A percentile compares a stretch with the other conserved stretches of the same genome.
Evolutionary conservation across 2,329 filamentous ascomycete species (phyloP).

Genomic region (Aspergillus flavus): DNA sequence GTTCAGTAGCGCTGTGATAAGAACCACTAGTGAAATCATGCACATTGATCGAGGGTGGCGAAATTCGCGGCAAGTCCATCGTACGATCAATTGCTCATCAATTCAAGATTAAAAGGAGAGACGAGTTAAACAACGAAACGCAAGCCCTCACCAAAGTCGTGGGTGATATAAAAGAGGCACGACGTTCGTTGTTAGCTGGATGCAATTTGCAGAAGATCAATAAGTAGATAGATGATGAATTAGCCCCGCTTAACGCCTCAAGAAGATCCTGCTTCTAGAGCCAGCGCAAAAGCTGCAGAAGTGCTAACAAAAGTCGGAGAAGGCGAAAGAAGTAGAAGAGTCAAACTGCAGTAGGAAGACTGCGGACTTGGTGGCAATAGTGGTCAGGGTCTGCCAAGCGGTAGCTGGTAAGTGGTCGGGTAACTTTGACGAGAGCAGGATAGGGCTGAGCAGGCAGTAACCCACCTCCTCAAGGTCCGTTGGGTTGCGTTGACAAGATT

Average conservation of each 20-base stretch:
- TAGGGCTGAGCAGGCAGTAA: constrained; percentile 9
- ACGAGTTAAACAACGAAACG: constrained; percentile 1
- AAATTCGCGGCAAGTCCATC: constrained; percentile 50
- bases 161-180: constrained; percentile 7
- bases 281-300: constrained; percentile 4
- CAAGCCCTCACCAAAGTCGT: constrained; percentile 4
- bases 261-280: constrained; percentile 27
- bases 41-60: constrained; percentile 47
- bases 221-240: neutral
- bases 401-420: constrained; percentile 1
- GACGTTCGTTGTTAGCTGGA: constrained; percentile 7
- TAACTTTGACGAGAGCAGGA: neutral
- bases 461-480: neutral
- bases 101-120: constrained; percentile 9
- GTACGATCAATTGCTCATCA: constrained; percentile 29
- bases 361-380: constrained; percentile 3
- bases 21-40: constrained; percentile 41
- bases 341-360: neutral
- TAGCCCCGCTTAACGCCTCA: constrained; percentile 3
- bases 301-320: neutral
- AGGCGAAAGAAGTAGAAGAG: neutral
- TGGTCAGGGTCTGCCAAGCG: constrained; percentile 1
- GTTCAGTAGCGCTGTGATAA: constrained; percentile 37
- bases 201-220: constrained; percentile 7
- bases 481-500: neutral